Evolutionary conservation across 768 basidiomycete genomes (phyloP), one percentile per base, ranked within the genome.

Genomic region (Cytidiella melzeri): DNA sequence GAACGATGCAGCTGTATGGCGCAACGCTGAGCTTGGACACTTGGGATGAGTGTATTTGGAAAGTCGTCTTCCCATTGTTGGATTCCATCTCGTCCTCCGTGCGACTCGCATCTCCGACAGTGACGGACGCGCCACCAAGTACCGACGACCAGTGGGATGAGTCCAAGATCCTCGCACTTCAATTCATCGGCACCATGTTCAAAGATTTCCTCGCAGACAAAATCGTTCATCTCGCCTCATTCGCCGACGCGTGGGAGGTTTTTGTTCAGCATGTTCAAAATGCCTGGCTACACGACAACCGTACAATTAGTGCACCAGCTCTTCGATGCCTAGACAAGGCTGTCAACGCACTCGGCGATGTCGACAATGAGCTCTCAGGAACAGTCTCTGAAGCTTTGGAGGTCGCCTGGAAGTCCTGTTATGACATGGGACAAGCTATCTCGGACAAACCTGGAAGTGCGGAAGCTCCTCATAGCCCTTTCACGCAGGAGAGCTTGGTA

Each of bases 1-100:
- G 94, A 42, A 90, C 92, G 2, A 80, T 97, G 70, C 92, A 95
- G 65, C 73, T 97, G 9, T 97, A 99, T 61, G 95, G 95, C 2
- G 81, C 83, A 6, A 90, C 85, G 0, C 71, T 99, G 43, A 87
- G 84, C 58, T 62, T 76, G 34, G 83, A 83, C 5, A 88, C 87
- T 0, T 99, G 95, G 95, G 81, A 87, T 37, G 81, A 89, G 46
- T 92, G 92, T 52, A 73, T 95, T n/a, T 92, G 90, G 86, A 83
- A 84, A 61, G 78, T 97, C 49, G 81, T 89, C 11, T 91, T 95
- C 66, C 92, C 92, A 5, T 71, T 98, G 3, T 67, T 96, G 51
- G 85, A 90, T 43, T 72, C 83, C 19, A 73, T 85, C 50, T 83
- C 80, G 0, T 58, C 65, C 20, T 76, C 81, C 51, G 80, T 81